Evolutionary conservation across 2,329 filamentous ascomycete genomes (phyloP), one percentile per base, ranked within the genome.

Genomic region (Nannizziopsis arthrosporioides): DNA sequence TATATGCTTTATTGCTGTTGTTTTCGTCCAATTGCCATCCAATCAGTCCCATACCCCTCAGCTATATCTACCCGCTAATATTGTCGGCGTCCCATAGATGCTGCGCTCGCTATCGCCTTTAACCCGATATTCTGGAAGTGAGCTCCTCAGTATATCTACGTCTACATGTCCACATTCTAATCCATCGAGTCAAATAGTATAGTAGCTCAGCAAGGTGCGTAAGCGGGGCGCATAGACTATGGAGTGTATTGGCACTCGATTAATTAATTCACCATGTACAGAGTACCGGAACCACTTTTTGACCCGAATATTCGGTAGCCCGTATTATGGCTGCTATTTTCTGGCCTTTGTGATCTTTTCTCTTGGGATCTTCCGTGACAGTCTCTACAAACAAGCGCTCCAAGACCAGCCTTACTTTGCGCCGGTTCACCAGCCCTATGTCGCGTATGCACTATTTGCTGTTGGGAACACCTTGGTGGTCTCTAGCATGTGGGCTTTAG

Each of bases 51-150:
- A 15, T n/a, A 18, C 35, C 36, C 31, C 32, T 18, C 35, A 34
- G n/a, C 19, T 34, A 40, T 36, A 11, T 42, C 4, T 15, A 2
- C n/a, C 6, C 42, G 38, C 45, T 47, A 37, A 47, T n/a, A 4
- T 27, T 5, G 12, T 27, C 18, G 32, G 18, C 36, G 32, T 42
- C 22, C 39, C 53, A 51, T 53, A 94, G 89, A 92, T 57, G 85
- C 87, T 57, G 85, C 82, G 42, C 75, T 74, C 48, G 78, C 85
- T 46, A 94, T 98, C 68, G 76, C 82, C 42, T 96, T 98, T 70
- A 98, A 98, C 69, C 92, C 92, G 17, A 82, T 92, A n/a, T 96
- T 95, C 69, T 98, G 92, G 92, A 98, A 98, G 89, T 94, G 76
- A 74, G 85, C 76, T 46, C 8, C 32, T 52, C 6, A 12, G 3